phyloP scores from a whole-genome alignment of 164 flowering plant species.

The Dillenia suffruticosa region DNA sequence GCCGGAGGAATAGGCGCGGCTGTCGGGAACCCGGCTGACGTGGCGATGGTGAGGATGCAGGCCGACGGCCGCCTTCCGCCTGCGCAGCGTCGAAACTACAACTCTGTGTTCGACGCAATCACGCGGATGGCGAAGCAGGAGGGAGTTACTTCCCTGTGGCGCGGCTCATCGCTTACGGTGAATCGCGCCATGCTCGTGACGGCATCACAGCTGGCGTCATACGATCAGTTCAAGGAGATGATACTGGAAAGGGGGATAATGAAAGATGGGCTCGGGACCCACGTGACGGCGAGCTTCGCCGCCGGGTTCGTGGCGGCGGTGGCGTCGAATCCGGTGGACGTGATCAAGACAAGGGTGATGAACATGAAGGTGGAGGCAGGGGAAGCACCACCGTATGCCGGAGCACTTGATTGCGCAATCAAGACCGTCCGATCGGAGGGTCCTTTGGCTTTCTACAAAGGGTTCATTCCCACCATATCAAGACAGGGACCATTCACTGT shows the following conservation, averaged over 20 bases:
- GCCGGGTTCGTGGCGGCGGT: constrained; percentile 71
- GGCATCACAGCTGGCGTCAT: constrained; percentile 65
- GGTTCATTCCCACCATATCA: constrained; percentile 61
- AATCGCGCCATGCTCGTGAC: constrained; percentile 73
- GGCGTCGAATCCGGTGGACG: constrained; percentile 63
- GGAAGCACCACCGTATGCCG: constrained; percentile 41
- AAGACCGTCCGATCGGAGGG: constrained; percentile 55
- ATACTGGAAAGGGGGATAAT: constrained; percentile 37
- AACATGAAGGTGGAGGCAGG: constrained; percentile 67
- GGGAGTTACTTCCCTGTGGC: constrained; percentile 55
- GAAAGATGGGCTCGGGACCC: constrained; percentile 61
- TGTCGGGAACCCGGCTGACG: constrained; percentile 68
- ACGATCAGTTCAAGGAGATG: constrained; percentile 58
- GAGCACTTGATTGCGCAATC: constrained; percentile 56
- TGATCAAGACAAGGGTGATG: constrained; percentile 67
- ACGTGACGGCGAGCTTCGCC: constrained; percentile 59
- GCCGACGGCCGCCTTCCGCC: constrained; percentile 64
- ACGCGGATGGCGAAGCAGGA: constrained; percentile 37
- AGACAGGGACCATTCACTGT: constrained; percentile 67
- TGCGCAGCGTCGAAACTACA: constrained; percentile 53
- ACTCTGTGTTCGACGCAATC: constrained; percentile 51
- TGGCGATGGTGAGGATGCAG: constrained; percentile 69
- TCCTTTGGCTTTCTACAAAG: constrained; percentile 60
- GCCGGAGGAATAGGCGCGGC: constrained; percentile 69
- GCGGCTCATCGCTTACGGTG: constrained; percentile 60